Base-by-base conservation (phyloP, 805 yeast species). In the Yarrowia divulgata region DNA sequence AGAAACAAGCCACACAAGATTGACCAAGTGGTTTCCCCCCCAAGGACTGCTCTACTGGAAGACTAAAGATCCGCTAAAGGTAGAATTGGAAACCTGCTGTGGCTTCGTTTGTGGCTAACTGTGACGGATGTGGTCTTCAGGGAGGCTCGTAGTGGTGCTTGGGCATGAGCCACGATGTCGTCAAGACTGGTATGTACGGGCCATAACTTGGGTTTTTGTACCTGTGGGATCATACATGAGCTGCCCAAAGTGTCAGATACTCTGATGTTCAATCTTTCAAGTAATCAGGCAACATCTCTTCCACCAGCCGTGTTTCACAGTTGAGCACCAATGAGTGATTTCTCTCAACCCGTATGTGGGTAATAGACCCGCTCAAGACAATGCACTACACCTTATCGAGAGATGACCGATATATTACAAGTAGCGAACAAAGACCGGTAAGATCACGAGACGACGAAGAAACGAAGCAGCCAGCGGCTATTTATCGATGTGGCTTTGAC, bases 71-170 rank as follows among this genome's bases (percentile, higher is more conserved):
- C 45, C 13, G 45, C 35, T 14, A 8, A 29, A 37, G 39, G 45
- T 8, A 39, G 45, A 54, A 14, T 23, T 13, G 16, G 9, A 54
- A 35, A n/a, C 42, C 54, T 42, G 58, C 42, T 37, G 58, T 54
- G 58, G 58, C 58, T 54, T 50, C 19, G 16, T 7, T 13, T 34
- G 57, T 52, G 57, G 57, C 57, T 34, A 35, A 23, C n/a, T 14
- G 13, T 8, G 16, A 12, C 6, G 32, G 29, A 23, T 23, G 29
- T 23, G 29, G 29, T 23, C 29, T 23, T 23, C 29, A 23, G 29
- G 29, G 29, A 23, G 29, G 29, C 29, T 23, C 29, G 29, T 23
- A 23, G 29, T 23, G 29, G 29, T 23, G 29, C 29, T 35, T 35
- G 39, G 7, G 12, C 40, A 39, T 5, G 40, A 39, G 40, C 40